Evolutionary conservation across 176 grass and related monocot genomes (phyloP).

Genomic region (Juncus inflexus): DNA sequence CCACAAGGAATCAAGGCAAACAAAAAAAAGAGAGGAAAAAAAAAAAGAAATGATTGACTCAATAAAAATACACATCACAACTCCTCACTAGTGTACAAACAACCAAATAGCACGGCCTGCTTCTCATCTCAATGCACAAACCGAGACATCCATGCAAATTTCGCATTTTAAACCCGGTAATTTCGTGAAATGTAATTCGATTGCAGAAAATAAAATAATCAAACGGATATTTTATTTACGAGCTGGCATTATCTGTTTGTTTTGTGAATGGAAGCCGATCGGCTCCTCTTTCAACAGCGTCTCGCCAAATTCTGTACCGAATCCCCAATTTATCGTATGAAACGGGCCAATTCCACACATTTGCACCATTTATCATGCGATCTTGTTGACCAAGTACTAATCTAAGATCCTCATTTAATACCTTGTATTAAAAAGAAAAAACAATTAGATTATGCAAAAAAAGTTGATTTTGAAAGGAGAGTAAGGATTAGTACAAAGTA

Average conservation of each 20-base stretch:
- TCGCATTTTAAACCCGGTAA: conserved; percentile 11
- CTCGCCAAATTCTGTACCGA: conserved; percentile 77
- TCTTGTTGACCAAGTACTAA: conserved; percentile 91
- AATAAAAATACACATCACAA: conserved; percentile 23
- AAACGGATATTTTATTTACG: conserved; percentile 24
- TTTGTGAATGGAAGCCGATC: conserved; percentile 59
- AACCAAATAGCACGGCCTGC: conserved; percentile 4
- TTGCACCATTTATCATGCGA: conserved; percentile 82
- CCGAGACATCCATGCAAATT: not conserved
- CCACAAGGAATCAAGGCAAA: not conserved
- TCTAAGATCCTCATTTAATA: conserved; percentile 91
- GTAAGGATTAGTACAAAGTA: no score
- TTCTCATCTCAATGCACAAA: not conserved
- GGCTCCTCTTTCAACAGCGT: conserved; percentile 52
- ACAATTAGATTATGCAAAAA: not conserved
- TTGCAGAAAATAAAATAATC: conserved; percentile 17
- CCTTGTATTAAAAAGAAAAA: conserved; percentile 36
- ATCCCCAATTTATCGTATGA: conserved; percentile 93
- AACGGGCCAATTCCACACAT: conserved; percentile 83
- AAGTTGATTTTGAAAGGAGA: not conserved
- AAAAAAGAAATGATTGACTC: conserved; percentile 15
- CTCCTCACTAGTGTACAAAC: not conserved
- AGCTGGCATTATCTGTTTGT: conserved; percentile 38
- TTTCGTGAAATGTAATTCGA: conserved; percentile 32
- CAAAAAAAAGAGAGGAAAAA: not conserved